phyloP scores from a whole-genome alignment of 2,329 filamentous ascomycete genomes.

The Sporothrix phasma region DNA sequence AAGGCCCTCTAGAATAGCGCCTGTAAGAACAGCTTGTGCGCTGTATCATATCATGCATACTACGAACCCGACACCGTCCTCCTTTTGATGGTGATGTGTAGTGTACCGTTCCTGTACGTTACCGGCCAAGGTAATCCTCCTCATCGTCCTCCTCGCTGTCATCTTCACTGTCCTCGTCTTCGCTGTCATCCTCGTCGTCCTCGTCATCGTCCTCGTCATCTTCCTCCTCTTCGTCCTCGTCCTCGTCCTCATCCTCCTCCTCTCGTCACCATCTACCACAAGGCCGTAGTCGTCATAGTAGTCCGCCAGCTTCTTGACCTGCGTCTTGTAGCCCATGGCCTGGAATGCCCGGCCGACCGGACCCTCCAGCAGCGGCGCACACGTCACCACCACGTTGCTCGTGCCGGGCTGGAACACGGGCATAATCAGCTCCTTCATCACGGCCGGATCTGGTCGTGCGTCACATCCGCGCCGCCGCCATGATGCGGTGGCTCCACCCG shows the following conservation, averaged over 20 bases:
- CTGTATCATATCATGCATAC: background rate
- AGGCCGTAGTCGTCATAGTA: conserved; percentile 90
- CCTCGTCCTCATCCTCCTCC: conserved; percentile 48
- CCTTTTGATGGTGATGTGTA: background rate
- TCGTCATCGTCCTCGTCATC: conserved; percentile 36
- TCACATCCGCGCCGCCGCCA: conserved; percentile 74
- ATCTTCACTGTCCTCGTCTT: background rate
- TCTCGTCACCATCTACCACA: conserved; percentile 51
- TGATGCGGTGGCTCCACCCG: conserved; percentile 67
- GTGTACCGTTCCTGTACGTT: background rate
- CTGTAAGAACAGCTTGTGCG: background rate
- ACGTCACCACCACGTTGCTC: conserved; percentile 81
- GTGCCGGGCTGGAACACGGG: conserved; percentile 70
- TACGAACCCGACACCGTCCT: background rate
- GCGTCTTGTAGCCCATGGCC: conserved; percentile 66
- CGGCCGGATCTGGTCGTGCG: conserved; percentile 65
- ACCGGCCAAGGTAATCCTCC: background rate
- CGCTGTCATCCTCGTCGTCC: background rate
- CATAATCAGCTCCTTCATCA: conserved; percentile 64
- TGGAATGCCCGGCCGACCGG: conserved; percentile 65
- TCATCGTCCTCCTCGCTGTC: conserved; percentile 1
- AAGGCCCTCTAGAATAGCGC: background rate
- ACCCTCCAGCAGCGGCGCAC: conserved; percentile 74
- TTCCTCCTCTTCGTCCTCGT: conserved; percentile 40
- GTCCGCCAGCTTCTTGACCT: conserved; percentile 61